Percentiles rank a stretch among this genome's conserved stretches.
These are phyloP conservation scores for Ganoderma resinaceum DNA, from an alignment of 1,284 basidiomycete genomes.

Conservation along the genomic window DNA sequence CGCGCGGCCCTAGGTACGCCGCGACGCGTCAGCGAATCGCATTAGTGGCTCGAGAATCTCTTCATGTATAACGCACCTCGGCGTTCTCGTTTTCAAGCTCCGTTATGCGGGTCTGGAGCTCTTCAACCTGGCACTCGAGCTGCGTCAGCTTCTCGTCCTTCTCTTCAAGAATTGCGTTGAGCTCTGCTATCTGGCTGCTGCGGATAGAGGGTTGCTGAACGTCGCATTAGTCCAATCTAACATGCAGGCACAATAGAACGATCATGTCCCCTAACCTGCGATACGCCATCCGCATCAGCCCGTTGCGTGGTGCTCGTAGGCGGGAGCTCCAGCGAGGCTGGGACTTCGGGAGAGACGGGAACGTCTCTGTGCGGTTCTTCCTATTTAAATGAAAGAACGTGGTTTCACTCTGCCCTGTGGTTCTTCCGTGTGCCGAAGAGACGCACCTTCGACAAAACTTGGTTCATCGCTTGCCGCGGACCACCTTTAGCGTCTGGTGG, in stretches of 20 bases:
- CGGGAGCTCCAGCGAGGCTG: constrained; percentile 20
- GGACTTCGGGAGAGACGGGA: constrained; percentile 13
- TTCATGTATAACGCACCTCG: constrained; percentile 16
- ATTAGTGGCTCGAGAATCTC: neutral
- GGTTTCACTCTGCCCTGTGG: neutral
- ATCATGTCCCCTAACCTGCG: constrained; percentile 21
- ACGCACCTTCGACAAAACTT: constrained; percentile 20
- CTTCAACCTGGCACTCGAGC: constrained; percentile 24
- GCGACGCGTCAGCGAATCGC: neutral
- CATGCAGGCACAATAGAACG: neutral
- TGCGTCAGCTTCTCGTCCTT: constrained; percentile 26
- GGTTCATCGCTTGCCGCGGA: constrained; percentile 10
- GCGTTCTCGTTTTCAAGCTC: constrained; percentile 17
- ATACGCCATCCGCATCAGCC: constrained; percentile 36
- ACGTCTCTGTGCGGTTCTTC: neutral
- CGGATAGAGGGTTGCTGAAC: constrained; percentile 3
- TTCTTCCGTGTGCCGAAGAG: neutral
- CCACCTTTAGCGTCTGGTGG: constrained; percentile 10
- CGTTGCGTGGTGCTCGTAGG: constrained; percentile 35
- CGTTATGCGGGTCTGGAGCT: constrained; percentile 18
- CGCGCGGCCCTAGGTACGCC: constrained; percentile 7
- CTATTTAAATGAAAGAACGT: constrained; percentile 2
- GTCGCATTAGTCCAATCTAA: neutral
- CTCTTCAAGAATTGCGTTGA: constrained; percentile 29
- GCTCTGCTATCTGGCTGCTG: constrained; percentile 23